Percentiles rank a stretch among this genome's conserved stretches.
phyloP scores from a whole-genome alignment of 2,329 filamentous ascomycete genomes.

The Nannizziopsis barbatae region DNA sequence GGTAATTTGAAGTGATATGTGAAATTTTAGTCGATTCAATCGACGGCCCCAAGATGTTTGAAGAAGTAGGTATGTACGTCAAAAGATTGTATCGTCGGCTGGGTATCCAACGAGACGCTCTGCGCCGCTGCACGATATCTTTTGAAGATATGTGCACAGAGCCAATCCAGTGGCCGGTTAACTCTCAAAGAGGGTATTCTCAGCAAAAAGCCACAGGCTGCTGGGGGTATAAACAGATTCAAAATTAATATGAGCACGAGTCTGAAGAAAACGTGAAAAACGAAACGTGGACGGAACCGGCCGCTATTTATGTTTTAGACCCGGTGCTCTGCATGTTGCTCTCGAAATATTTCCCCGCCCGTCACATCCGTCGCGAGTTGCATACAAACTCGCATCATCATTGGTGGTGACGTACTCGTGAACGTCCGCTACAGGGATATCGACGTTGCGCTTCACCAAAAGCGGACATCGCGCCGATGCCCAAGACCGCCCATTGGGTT shows the following conservation, averaged over 20 bases:
- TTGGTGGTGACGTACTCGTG: constrained; percentile 9
- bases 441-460: constrained; percentile 1
- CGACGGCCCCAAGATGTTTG: background rate
- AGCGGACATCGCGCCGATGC: background rate
- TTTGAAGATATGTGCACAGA: constrained; percentile 3
- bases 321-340: background rate
- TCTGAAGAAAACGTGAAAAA: background rate
- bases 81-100: no score
- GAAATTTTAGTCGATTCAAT: background rate
- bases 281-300: background rate
- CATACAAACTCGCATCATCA: background rate
- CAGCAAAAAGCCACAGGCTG: background rate
- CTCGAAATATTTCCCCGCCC: background rate
- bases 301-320: constrained; percentile 2
- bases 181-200: constrained; percentile 2
- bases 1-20: no score
- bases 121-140: constrained; percentile 4
- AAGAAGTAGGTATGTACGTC: no score
- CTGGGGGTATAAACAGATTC: background rate
- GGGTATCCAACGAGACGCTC: background rate
- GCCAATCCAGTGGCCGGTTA: constrained; percentile 11
- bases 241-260: background rate
- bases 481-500: background rate
- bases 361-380: background rate
- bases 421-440: constrained; percentile 2